A percentile compares a stretch with the other conserved stretches of the same genome.
Conservation (phyloP, 768 basidiomycete species). For the Tulasnella calospora region DNA sequence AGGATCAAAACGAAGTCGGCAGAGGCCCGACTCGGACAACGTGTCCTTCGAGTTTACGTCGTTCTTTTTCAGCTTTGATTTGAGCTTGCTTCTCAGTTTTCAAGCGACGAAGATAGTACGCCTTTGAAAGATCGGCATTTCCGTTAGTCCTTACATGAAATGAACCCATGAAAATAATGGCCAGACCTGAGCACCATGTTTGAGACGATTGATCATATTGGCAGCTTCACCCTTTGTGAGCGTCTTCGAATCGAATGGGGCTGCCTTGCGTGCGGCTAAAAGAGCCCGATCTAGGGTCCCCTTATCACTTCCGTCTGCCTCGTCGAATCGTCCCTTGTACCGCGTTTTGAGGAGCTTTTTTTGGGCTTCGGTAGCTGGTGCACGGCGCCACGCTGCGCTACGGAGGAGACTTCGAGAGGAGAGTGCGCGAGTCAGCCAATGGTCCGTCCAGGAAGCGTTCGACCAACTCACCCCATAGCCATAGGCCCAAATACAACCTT, state of each 20-base stretch:
- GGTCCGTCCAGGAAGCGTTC: neutral
- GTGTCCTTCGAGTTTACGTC: conserved; percentile 48
- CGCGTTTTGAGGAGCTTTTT: conserved; percentile 53
- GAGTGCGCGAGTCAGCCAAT: neutral
- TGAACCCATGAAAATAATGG: neutral
- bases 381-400: conserved; percentile 60
- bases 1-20: neutral
- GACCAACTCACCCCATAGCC: conserved; percentile 46
- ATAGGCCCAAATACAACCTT: conserved; percentile 53
- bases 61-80: conserved; percentile 49
- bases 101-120: conserved; percentile 49
- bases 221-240: conserved; percentile 78
- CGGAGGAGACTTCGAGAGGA: conserved; percentile 49
- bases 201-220: conserved; percentile 69
- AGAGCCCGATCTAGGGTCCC: neutral
- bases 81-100: conserved; percentile 46
- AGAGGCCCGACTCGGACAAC: conserved; percentile 57
- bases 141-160: neutral
- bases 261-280: neutral
- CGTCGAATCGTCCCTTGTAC: conserved; percentile 35
- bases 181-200: conserved; percentile 67
- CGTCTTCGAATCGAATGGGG: conserved; percentile 32
- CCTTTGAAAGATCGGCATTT: neutral
- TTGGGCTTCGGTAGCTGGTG: conserved; percentile 59
- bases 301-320: neutral